Evolutionary conservation across 139 green algal species (phyloP), one percentile per base, ranked within the genome.

Genomic region (Asterochloris sp.): DNA sequence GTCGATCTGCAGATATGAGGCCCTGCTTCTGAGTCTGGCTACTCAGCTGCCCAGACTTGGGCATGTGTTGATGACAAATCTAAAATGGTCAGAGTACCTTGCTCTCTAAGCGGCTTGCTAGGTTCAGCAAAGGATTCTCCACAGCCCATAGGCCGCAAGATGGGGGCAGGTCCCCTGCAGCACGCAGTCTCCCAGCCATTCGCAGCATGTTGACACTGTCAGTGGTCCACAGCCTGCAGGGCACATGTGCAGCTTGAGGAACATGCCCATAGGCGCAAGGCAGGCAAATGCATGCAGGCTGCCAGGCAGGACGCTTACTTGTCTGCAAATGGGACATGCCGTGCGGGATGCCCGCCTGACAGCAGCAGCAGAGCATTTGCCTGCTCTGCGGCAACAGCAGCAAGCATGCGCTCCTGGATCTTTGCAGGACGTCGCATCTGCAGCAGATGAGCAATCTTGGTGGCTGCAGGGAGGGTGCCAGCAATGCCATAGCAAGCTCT

Each of bases 131-230:
- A n/a, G 92, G 93, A 87, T 96, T 96, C 62, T 89, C 89, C 26
- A 95, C 92, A 27, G 89, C 93, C 93, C 93, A 96, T n/a, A 96
- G 82, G 38, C 68, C 68, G 0, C 86, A 21, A 16, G 73, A 4
- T 74, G 84, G 21, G 0, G 90, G 84, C 63, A 94, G 82, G 10
- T 83, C 60, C 0, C 88, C 90, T 11, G 67, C 26, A 24, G 62
- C n/a, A 8, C 85, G 81, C 83, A 94, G 83, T 12, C 62, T 75
- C 2, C 47, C 21, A 16, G 90, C 91, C 24, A 87, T 15, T 0
- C 76, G 80, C 68, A 95, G 82, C 54, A 88, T 86, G 64, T 89
- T 82, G 0, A 92, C 74, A 79, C 85, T 91, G 68, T 60, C 81
- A 24, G 83, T 86, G 16, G 92, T 78, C 81, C 87, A 82, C 60